Percentiles rank a stretch among this genome's conserved stretches.
These are phyloP conservation scores for Papiliotrema terrestris DNA, from an alignment of 1,284 basidiomycete species.

Conservation along the genomic window DNA sequence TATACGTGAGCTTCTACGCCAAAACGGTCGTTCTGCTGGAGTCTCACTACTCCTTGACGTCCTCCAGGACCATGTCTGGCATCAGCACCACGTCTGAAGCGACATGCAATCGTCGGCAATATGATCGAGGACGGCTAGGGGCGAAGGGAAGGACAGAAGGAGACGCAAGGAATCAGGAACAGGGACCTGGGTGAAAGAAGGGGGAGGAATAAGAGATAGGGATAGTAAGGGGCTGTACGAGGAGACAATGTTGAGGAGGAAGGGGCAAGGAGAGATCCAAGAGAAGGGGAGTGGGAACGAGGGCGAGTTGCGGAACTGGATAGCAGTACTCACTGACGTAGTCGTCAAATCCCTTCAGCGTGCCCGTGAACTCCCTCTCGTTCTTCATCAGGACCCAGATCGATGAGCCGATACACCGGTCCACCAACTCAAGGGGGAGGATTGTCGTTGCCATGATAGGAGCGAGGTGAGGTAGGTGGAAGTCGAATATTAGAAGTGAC, in stretches of 20 bases:
- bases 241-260: too few relatives aligned
- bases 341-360: constrained; percentile 93
- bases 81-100: too few relatives aligned
- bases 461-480: too few relatives aligned
- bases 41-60: constrained; percentile 91
- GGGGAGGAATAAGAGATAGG: background rate
- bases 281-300: too few relatives aligned
- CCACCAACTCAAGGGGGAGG: constrained; percentile 73
- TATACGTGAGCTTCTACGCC: constrained; percentile 41
- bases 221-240: too few relatives aligned
- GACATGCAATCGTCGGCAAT: too few relatives aligned
- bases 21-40: background rate
- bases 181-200: background rate
- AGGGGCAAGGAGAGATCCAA: too few relatives aligned
- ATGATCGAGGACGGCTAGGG: too few relatives aligned
- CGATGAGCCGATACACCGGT: constrained; percentile 87
- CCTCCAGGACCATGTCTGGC: constrained; percentile 94
- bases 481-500: too few relatives aligned
- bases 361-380: constrained; percentile 94
- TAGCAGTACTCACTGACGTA: constrained; percentile 95
- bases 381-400: constrained; percentile 98
- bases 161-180: too few relatives aligned
- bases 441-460: constrained; percentile 62
- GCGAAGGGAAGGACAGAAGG: too few relatives aligned
- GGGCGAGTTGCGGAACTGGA: too few relatives aligned